Conservation (phyloP, 2,329 filamentous ascomycete species). For the Myriosclerotinia duriaeana region DNA sequence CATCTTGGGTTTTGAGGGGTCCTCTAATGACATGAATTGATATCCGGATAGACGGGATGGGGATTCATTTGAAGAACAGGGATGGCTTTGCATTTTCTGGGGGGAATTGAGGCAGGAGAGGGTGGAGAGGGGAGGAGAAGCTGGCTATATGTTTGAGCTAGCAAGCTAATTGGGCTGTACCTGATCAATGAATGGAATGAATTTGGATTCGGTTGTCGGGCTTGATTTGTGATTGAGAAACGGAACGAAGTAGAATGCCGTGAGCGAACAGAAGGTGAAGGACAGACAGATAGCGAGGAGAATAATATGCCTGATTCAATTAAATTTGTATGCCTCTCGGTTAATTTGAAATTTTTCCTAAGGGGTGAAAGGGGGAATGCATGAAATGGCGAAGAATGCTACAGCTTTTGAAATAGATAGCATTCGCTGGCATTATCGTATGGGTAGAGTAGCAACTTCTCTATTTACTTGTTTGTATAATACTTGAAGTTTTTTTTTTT, state of each 20-base stretch:
- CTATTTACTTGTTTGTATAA: too few relatives aligned
- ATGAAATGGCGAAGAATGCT: too few relatives aligned
- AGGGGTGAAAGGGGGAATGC: too few relatives aligned
- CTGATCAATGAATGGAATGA: neutral
- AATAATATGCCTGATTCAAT: constrained; percentile 6
- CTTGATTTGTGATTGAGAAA: neutral
- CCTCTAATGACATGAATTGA: constrained; percentile 19
- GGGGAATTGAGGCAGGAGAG: neutral
- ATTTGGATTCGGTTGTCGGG: neutral
- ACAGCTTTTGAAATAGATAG: too few relatives aligned
- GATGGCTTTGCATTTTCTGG: neutral
- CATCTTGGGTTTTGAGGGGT: constrained; percentile 1
- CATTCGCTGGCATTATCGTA: too few relatives aligned
- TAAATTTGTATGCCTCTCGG: neutral
- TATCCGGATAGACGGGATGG: constrained; percentile 15
- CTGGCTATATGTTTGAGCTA: neutral
- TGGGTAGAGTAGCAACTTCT: too few relatives aligned
- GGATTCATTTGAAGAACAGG: neutral
- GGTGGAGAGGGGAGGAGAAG: neutral
- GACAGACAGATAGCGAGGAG: neutral
- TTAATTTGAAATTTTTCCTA: too few relatives aligned
- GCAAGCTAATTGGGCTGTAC: neutral
- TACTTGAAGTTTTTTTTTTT: too few relatives aligned
- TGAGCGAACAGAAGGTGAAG: neutral
- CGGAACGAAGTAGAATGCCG: neutral